Evolutionary conservation across 1,139 yeast genomes (phyloP).

Genomic region (Saccharomyces hybrid): DNA sequence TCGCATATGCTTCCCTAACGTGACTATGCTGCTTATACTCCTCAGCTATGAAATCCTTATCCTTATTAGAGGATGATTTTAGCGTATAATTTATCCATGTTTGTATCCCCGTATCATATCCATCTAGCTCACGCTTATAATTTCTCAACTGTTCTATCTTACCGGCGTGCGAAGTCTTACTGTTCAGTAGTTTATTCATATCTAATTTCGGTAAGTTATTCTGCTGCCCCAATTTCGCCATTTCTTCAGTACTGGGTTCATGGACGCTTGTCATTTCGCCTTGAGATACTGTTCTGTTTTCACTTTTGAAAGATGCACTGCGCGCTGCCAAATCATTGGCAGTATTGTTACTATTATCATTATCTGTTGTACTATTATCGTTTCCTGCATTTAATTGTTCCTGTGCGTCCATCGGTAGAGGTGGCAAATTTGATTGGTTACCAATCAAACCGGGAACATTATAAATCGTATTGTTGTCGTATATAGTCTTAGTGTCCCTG

Average conservation of each 20-base stretch:
- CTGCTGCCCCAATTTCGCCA: conserved; percentile 11
- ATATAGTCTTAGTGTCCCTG: conserved; percentile 29
- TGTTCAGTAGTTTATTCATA: conserved; percentile 18
- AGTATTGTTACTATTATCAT: conserved; percentile 1
- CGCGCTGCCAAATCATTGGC: neutral
- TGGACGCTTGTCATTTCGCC: conserved; percentile 13
- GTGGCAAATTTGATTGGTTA: conserved; percentile 25
- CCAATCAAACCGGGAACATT: conserved; percentile 31
- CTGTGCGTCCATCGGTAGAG: conserved; percentile 20
- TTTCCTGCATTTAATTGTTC: neutral
- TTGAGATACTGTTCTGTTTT: neutral
- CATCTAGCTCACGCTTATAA: conserved; percentile 16
- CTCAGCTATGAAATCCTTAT: conserved; percentile 25
- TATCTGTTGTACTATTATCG: neutral
- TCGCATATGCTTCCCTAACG: conserved; percentile 31
- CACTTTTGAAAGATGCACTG: neutral
- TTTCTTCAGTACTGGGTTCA: conserved; percentile 14
- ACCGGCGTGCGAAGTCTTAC: conserved; percentile 17
- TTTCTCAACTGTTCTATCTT: conserved; percentile 21
- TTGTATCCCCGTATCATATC: conserved; percentile 26
- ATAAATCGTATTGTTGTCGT: conserved; percentile 30
- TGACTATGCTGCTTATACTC: conserved; percentile 29
- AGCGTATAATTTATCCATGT: conserved; percentile 29
- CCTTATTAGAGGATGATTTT: conserved; percentile 22
- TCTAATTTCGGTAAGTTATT: conserved; percentile 20